Base-by-base conservation (phyloP, 78 protist genomes). In the Dictyostelium citrinum region DNA sequence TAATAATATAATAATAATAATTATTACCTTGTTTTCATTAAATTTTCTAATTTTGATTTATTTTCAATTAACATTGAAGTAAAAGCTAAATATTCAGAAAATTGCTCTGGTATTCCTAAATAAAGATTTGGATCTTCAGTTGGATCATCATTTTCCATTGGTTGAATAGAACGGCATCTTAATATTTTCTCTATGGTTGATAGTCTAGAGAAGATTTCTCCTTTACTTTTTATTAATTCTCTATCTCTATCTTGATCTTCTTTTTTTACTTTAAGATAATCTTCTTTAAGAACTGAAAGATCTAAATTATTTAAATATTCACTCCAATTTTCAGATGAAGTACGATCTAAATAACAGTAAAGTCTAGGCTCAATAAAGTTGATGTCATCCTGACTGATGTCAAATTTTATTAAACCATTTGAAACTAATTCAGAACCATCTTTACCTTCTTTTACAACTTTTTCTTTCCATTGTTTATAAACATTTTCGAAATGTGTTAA, bases 141-240 rank as follows among this genome's bases (percentile, higher is more conserved):
- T 61, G 93, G 93, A 46, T 88, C 93, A 33, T 88, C 93, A 58
- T 88, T 85, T 46, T 58, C 82, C 1, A 12, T 3, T 41, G 67
- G 79, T 27, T 10, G 5, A 0, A 88, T 39, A 8, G 80, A 29
- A 33, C 85, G 74, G 5, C 80, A 60, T 58, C 67, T 88, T 24
- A 88, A 43, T 5, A 88, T 4, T 24, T 88, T 88, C 29, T 37
- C 70, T 10, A 86, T 31, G 1, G 64, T 78, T 45, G 35, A 35
- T 14, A 37, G 5, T 22, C 78, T 41, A 3, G 37, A 64, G 24
- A 75, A 76, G 33, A 86, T 78, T 46, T 77, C 93, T 8, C n/a
- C 49, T 16, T 51, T 33, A 31, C 78, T 79, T 33, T 74, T 85
- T 0, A 14, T 37, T 78, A 76, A 85, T 78, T 77, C 3, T 27